These are phyloP conservation scores for Fonsecaea nubica DNA, from an alignment of 2,329 filamentous ascomycete genomes.

Conservation along the genomic window DNA sequence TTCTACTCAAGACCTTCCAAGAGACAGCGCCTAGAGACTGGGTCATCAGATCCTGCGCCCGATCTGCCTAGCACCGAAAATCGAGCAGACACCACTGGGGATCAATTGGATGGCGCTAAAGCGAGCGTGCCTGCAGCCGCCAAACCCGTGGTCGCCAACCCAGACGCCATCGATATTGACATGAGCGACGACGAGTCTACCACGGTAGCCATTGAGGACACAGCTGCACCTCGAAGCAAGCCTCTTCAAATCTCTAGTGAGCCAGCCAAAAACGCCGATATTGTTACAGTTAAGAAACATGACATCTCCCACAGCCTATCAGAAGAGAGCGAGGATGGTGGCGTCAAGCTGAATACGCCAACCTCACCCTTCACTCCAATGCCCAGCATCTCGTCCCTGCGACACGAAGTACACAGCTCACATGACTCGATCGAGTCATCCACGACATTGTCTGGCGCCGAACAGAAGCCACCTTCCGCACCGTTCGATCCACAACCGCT, in stretches of 20 bases:
- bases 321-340: constrained; percentile 37
- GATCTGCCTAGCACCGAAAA: background rate
- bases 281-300: background rate
- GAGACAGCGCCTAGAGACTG: constrained; percentile 25
- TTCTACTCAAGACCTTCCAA: constrained; percentile 33
- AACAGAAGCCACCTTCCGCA: background rate
- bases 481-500: background rate
- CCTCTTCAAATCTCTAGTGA: background rate
- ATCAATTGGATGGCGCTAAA: constrained; percentile 21
- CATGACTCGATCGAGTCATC: constrained; percentile 3
- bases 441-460: background rate
- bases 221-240: background rate
- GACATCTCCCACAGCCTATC: constrained; percentile 22
- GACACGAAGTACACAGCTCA: constrained; percentile 41
- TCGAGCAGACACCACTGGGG: background rate
- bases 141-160: constrained; percentile 28
- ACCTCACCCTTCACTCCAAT: constrained; percentile 15
- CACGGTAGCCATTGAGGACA: constrained; percentile 2
- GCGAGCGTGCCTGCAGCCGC: constrained; percentile 6
- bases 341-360: constrained; percentile 26
- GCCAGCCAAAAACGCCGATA: background rate
- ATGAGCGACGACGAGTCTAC: constrained; percentile 58
- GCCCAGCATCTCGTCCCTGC: background rate
- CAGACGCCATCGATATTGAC: constrained; percentile 57
- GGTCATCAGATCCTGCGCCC: background rate